A percentile compares a stretch with the other conserved stretches of the same genome.
These are phyloP conservation scores for Xerocomus subilludens DNA, from an alignment of 1,284 basidiomycete species.

Conservation along the genomic window DNA sequence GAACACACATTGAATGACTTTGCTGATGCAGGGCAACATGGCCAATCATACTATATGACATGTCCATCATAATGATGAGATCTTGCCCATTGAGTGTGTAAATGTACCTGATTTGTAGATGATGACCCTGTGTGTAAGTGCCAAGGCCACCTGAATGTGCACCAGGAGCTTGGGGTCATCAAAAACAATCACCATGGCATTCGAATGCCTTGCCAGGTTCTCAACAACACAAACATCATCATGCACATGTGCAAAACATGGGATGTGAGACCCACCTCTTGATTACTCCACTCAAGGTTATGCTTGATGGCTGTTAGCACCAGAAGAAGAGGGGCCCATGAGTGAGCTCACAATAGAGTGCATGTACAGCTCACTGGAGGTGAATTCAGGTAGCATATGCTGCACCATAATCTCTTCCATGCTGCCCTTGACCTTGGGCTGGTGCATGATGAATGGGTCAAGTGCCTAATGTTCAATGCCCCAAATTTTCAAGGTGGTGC, in stretches of 20 bases:
- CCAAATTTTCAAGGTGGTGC: slow-evolving; percentile 78
- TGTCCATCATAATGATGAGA: not conserved
- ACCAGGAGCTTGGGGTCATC: slow-evolving; percentile 87
- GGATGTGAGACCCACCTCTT: slow-evolving; percentile 61
- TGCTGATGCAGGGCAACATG: slow-evolving; percentile 83
- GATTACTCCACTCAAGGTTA: slow-evolving; percentile 72
- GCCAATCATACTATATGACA: slow-evolving; percentile 68
- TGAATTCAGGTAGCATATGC: slow-evolving; percentile 79
- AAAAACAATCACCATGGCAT: slow-evolving; percentile 68
- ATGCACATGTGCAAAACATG: slow-evolving; percentile 11
- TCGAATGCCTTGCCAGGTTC: slow-evolving; percentile 73
- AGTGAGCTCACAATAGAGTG: slow-evolving; percentile 70
- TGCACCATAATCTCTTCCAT: slow-evolving; percentile 82
- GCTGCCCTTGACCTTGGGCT: slow-evolving; percentile 78
- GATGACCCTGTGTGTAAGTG: slow-evolving; percentile 83
- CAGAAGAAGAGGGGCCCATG: slow-evolving; percentile 6
- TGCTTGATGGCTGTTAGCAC: slow-evolving; percentile 78
- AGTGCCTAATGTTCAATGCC: slow-evolving; percentile 83
- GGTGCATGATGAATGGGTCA: slow-evolving; percentile 79
- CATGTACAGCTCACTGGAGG: slow-evolving; percentile 73
- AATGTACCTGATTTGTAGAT: slow-evolving; percentile 71
- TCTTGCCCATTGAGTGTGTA: slow-evolving; percentile 36
- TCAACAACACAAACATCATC: slow-evolving; percentile 45
- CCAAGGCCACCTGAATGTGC: slow-evolving; percentile 84
- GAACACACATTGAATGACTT: slow-evolving; percentile 82